Evolutionary conservation across 225 moss, liverwort and hornwort species (phyloP), one percentile per base, ranked within the genome.

Genomic region (Bryoerythrophyllum caledonicum): DNA sequence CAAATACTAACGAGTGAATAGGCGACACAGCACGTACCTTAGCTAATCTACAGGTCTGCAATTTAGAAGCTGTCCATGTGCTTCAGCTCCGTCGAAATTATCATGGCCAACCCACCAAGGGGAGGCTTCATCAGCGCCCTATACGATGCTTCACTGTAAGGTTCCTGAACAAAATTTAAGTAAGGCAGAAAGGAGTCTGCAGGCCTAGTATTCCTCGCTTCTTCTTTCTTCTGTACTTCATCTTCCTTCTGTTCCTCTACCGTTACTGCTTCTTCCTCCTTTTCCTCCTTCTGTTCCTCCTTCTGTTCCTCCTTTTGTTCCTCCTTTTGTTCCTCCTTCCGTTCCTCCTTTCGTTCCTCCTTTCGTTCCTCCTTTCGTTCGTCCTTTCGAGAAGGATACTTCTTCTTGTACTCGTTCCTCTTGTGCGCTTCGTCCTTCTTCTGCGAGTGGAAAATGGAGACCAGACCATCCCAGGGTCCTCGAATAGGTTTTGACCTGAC

Each of bases 81-180:
- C 57, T 87, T 87, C 76, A 81, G 62, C 65, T 87, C 86, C 63
- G 79, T 53, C 23, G 84, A 87, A 41, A 87, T 87, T 58, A 87
- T 87, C 75, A 84, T 87, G 70, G 87, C 81, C 87, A 87, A 73
- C 81, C 87, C 87, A 70, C 87, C 84, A 64, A 90, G 93, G 82
- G 95, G 95, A 90, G 93, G 93, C 84, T 89, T 96, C 91, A 96
- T 91, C 60, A 83, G 74, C 55, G 93, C 93, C 81, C 95, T 84
- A 64, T 91, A 96, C 40, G 91, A 77, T 74, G 86, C 82, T 75
- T 96, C 91, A 67, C 82, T 89, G 80, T 96, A 96, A 27, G 89
- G 84, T 37, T 90, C 82, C 78, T 78, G 88, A 53, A 87, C 83
- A 76, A 90, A 93, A 66, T 73, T 87, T 46, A 91, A 87, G 59